phyloP scores from a whole-genome alignment of 768 basidiomycete species.

The Termitomyces sp. region DNA sequence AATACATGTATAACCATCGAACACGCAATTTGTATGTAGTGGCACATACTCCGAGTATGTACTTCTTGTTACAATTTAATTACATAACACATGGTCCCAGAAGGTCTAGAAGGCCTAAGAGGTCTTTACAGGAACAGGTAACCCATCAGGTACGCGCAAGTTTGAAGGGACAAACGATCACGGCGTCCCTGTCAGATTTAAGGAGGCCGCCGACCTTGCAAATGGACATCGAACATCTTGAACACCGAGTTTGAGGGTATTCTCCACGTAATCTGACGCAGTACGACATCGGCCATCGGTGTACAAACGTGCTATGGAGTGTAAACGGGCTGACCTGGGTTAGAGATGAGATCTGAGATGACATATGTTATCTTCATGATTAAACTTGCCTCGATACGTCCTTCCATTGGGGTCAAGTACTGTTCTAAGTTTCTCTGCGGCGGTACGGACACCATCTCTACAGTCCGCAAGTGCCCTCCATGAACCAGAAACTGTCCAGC shows the following conservation, averaged over 20 bases:
- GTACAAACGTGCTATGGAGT: slow-evolving; percentile 22
- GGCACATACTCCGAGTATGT: not conserved
- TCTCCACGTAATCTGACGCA: not conserved
- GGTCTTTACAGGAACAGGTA: not conserved
- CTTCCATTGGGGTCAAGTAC: slow-evolving; percentile 52
- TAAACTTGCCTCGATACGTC: slow-evolving; percentile 34
- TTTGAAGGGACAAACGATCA: not conserved
- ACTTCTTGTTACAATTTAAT: not conserved
- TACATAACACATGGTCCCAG: not conserved
- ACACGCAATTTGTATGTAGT: slow-evolving; percentile 5
- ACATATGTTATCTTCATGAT: not conserved
- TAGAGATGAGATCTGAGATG: slow-evolving; percentile 6
- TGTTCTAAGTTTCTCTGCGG: slow-evolving; percentile 56
- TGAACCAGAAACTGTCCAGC: slow-evolving; percentile 66
- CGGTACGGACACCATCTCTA: slow-evolving; percentile 53
- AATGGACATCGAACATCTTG: too few relatives aligned
- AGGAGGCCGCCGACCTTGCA: too few relatives aligned
- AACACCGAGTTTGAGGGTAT: not conserved
- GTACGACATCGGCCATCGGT: not conserved
- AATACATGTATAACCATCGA: slow-evolving; percentile 11
- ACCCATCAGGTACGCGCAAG: not conserved
- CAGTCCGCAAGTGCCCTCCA: slow-evolving; percentile 66
- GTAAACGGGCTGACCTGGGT: slow-evolving; percentile 30
- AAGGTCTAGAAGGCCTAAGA: not conserved
- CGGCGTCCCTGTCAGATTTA: not conserved